Evolutionary conservation across 257 asterid species (phyloP), one percentile per base, ranked within the genome.

Genomic region (Henckelia pumila): DNA sequence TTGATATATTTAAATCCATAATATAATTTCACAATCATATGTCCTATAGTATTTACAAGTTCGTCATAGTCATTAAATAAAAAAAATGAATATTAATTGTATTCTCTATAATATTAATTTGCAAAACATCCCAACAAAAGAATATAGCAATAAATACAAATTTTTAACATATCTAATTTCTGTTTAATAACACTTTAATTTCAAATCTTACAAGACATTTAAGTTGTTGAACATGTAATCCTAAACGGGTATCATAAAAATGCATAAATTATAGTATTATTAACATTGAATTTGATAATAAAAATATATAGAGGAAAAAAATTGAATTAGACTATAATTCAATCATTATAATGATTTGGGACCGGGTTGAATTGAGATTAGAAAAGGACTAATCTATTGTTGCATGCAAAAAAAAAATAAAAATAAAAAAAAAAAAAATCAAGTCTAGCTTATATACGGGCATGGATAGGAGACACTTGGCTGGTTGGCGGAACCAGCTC

Each of bases 401-500:
- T 87, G 91, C 95, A 89, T 89, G 52, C 92, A 29, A 3, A 29
- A 37, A 37, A 11, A 6, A 6, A 33, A 33, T 1, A 10, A 17
- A 1, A 11, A 11, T 8, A 35, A 70, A 76, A 33, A 67, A 65
- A 78, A n/a, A n/a, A n/a, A n/a, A n/a, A n/a, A n/a, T n/a, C n/a
- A n/a, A n/a, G n/a, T n/a, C n/a, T n/a, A n/a, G n/a, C n/a, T 71
- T 79, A 71, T 77, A 76, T 61, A 74, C 71, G 84, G 92, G 87
- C 55, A 52, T n/a, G 5, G 60, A 11, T 32, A 71, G 68, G 7
- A 55, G 94, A 85, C 95, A 95, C 91, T 79, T 87, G 96, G 86
- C 95, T 61, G 64, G 25, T 35, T 69, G 77, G 77, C 76, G 77
- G 86, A 77, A 86, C 84, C 95, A 78, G 56, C 73, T 79, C 82